Evolutionary conservation across 1,284 basidiomycete genomes (phyloP).

Genomic region (Boletus mariae): DNA sequence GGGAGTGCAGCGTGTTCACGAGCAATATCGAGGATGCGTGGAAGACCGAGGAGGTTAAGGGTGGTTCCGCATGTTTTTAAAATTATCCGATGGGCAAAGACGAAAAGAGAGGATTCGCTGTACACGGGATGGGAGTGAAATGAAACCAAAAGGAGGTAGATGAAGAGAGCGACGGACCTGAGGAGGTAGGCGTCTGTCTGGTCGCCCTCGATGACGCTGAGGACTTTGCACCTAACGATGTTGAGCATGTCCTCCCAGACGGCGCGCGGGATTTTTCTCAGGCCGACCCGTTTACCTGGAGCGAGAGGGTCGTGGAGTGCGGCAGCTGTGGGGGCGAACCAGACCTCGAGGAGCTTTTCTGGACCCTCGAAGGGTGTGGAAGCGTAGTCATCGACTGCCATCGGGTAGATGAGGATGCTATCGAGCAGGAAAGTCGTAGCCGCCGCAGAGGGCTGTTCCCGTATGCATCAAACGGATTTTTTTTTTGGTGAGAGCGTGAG

Average conservation of each 20-base stretch:
- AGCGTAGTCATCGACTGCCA: slow-evolving; percentile 37
- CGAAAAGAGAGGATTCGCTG: slow-evolving; percentile 97
- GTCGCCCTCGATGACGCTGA: slow-evolving; percentile 83
- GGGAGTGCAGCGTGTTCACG: slow-evolving; percentile 71
- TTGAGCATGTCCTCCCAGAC: slow-evolving; percentile 98
- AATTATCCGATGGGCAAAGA: slow-evolving; percentile 94
- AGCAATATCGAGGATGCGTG: slow-evolving; percentile 90
- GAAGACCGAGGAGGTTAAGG: slow-evolving; percentile 91
- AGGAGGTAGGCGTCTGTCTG: slow-evolving; percentile 95
- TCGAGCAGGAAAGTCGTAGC: slow-evolving; percentile 45
- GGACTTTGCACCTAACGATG: slow-evolving; percentile 95
- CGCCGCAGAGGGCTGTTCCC: slow-evolving; percentile 38
- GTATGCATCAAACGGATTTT: slow-evolving; percentile 56
- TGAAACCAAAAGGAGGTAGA: slow-evolving; percentile 1
- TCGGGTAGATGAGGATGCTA: slow-evolving; percentile 45
- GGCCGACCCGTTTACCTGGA: slow-evolving; percentile 51
- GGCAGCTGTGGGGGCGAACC: slow-evolving; percentile 84
- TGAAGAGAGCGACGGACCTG: slow-evolving; percentile 56
- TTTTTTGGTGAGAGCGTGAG: slow-evolving; percentile 15
- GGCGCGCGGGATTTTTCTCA: slow-evolving; percentile 72
- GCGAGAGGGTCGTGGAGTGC: slow-evolving; percentile 48
- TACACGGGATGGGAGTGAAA: background rate
- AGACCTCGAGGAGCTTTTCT: slow-evolving; percentile 97
- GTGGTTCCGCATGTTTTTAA: slow-evolving; percentile 99
- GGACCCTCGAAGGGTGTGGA: slow-evolving; percentile 78